Evolutionary conservation across 192 early-diverging fungal species (phyloP).

Genomic region (Jimgerdemannia lactiflua): DNA sequence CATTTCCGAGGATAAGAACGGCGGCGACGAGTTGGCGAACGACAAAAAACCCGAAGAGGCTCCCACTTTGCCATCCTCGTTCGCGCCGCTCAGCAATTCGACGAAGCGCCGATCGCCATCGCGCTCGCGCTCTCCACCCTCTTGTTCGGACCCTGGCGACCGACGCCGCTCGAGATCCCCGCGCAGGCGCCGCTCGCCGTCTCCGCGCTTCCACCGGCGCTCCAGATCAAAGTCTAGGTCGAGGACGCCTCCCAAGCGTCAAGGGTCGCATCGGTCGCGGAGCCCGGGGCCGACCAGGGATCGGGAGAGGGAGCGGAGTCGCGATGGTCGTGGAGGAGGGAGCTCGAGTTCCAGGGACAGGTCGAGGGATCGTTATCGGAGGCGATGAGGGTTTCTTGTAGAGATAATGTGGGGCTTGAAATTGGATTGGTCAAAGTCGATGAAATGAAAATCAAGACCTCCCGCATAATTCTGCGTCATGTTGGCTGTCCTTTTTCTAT

Average conservation of each 20-base stretch:
- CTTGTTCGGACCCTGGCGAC: background rate
- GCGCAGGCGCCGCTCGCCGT: too few species aligned
- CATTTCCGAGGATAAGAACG: slow-evolving; percentile 13
- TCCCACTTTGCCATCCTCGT: background rate
- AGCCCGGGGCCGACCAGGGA: background rate
- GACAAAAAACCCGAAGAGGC: background rate
- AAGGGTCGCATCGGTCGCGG: background rate
- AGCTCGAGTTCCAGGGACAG: slow-evolving; percentile 12
- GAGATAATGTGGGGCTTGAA: too few species aligned
- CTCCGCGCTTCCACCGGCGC: background rate
- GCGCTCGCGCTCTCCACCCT: slow-evolving; percentile 13
- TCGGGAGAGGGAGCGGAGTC: background rate
- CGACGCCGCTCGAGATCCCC: too few species aligned
- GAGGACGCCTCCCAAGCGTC: slow-evolving; percentile 6
- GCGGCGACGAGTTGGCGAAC: slow-evolving; percentile 2
- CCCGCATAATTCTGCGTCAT: too few species aligned
- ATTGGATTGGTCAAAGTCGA: too few species aligned
- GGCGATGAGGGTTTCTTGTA: background rate
- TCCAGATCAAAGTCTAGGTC: background rate
- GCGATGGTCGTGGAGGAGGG: background rate
- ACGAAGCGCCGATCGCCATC: slow-evolving; percentile 6
- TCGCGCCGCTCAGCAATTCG: background rate
- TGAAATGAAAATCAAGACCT: too few species aligned
- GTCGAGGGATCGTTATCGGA: slow-evolving; percentile 2
- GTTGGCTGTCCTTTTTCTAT: too few species aligned